Conservation (phyloP, 441 rosid species). For the Capsella rubella region DNA sequence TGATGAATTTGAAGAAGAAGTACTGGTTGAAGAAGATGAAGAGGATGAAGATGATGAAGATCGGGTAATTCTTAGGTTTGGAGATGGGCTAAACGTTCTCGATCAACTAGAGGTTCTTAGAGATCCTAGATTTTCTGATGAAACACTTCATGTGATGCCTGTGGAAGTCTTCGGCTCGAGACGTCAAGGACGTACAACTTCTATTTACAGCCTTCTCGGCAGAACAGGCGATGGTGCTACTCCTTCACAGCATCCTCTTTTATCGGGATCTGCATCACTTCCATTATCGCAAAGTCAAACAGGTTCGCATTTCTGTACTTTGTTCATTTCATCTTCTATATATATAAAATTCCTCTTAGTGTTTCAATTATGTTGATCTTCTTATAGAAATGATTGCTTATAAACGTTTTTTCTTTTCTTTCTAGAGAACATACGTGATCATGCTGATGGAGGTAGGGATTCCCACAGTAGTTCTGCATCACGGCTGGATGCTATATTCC, state of each 20-base stretch:
- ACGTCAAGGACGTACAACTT: conserved; percentile 95
- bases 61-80: conserved; percentile 90
- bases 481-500: conserved; percentile 84
- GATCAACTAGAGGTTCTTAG: conserved; percentile 97
- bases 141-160: conserved; percentile 96
- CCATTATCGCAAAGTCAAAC: conserved; percentile 61
- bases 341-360: not conserved
- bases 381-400: conserved; percentile 19
- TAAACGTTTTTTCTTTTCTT: conserved; percentile 16
- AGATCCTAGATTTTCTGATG: conserved; percentile 86
- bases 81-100: conserved; percentile 94
- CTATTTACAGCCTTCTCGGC: conserved; percentile 95
- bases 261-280: conserved; percentile 67
- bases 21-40: conserved; percentile 92
- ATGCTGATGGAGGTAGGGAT: conserved; percentile 63
- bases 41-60: conserved; percentile 97
- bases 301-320: conserved; percentile 53
- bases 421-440: conserved; percentile 64
- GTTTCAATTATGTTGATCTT: not conserved
- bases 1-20: conserved; percentile 97
- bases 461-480: conserved; percentile 58
- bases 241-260: conserved; percentile 90
- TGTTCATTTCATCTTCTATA: conserved; percentile 1
- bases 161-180: conserved; percentile 98
- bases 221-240: conserved; percentile 73